Percentiles rank a stretch among this genome's conserved stretches.
Evolutionary conservation across 2,329 filamentous ascomycete genomes (phyloP).

Genomic region (Calonectria henricotiae): DNA sequence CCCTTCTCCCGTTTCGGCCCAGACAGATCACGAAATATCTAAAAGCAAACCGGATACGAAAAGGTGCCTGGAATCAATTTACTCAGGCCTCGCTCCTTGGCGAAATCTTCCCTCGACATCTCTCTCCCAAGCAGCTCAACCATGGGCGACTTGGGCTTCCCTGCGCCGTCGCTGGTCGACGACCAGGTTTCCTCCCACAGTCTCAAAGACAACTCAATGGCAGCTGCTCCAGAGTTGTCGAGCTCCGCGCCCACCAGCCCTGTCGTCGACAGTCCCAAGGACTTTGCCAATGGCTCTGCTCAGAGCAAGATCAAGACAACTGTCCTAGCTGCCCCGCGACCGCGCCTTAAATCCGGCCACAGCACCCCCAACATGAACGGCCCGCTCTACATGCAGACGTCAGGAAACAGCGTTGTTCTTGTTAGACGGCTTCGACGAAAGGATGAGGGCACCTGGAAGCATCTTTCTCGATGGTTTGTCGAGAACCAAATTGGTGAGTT

Average conservation of each 20-base stretch:
- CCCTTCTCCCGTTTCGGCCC: slow-evolving; percentile 21
- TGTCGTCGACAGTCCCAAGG: slow-evolving; percentile 13
- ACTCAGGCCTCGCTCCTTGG: slow-evolving; percentile 10
- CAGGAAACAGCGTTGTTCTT: slow-evolving; percentile 68
- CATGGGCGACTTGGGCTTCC: slow-evolving; percentile 47
- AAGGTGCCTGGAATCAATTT: slow-evolving; percentile 8
- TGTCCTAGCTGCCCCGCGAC: slow-evolving; percentile 46
- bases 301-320: slow-evolving; percentile 42
- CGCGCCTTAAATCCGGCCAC: slow-evolving; percentile 54
- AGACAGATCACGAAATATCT: slow-evolving; percentile 29
- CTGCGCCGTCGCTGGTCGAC: slow-evolving; percentile 53
- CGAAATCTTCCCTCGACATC: slow-evolving; percentile 5
- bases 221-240: slow-evolving; percentile 34
- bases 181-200: slow-evolving; percentile 42
- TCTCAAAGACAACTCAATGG: slow-evolving; percentile 36
- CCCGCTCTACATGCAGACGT: slow-evolving; percentile 72
- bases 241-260: slow-evolving; percentile 35
- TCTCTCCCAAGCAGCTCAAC: slow-evolving; percentile 36
- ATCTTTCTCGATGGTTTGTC: slow-evolving; percentile 79
- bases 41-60: slow-evolving; percentile 29
- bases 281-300: slow-evolving; percentile 5
- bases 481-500: slow-evolving; percentile 85
- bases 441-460: slow-evolving; percentile 74
- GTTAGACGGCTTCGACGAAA: slow-evolving; percentile 74
- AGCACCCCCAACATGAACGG: slow-evolving; percentile 67